Base-by-base conservation (phyloP, 352 stramenopile species). In the Phytophthora tentaculata region DNA sequence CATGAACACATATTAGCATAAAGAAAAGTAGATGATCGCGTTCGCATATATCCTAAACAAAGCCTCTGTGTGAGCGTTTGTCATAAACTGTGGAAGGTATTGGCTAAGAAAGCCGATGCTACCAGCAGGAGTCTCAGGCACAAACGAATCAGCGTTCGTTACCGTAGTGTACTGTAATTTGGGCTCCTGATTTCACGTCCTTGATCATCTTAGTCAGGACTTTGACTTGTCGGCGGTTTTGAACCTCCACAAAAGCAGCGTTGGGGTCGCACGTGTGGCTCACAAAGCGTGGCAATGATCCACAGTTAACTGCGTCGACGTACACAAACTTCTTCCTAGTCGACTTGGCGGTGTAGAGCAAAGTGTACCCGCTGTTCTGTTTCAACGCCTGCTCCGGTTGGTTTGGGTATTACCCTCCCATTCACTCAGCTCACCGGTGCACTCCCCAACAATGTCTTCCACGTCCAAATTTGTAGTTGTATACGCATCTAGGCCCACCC, bases 311-410 rank as follows among this genome's bases (percentile, higher is more conserved):
- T 12, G 52, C 29, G 7, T 57, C 61, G 1, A 68, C 35, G 44
- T 32, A 32, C 28, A 32, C 8, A 32, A 39, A 68, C 14, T 58
- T 54, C 1, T 45, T 57, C 13, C 26, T n/a, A 0, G 9, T 32
- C 7, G 52, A 56, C 23, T 45, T 56, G 17, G 41, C 10, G 16
- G 47, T 53, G 8, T 45, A 45, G 9, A 57, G 9, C 14, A 62
- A 17, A 0, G 61, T 61, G n/a, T 57, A 68, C 2, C 61, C 26
- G 35, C 61, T 68, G 32, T 57, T 62, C 12, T 61, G 22, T 22
- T 68, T 62, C 1, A 28, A 16, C 0, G 58, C 58, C 7, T 58
- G 37, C 9, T 54, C 28, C 4, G 28, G 28, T 32, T 32, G 28
- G 8, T 32, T 32, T 8, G 28, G 28, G 28, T 32, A 8, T 8